Evolutionary conservation across 2,329 filamentous ascomycete genomes (phyloP), one percentile per base, ranked within the genome.

Genomic region (Trichoderma koningiopsis): DNA sequence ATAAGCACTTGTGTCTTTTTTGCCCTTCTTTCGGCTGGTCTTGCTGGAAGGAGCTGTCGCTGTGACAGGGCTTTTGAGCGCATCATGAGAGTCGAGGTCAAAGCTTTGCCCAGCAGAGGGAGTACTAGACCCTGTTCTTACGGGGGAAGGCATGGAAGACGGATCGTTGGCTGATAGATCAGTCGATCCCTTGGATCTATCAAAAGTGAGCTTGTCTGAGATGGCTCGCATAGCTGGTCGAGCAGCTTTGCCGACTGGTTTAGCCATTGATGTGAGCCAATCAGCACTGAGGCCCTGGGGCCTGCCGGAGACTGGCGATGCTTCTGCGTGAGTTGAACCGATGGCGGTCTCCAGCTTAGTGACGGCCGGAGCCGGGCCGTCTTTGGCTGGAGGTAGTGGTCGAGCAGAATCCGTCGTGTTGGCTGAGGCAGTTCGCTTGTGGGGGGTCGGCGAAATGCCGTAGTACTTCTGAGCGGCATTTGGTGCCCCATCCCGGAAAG

Each of bases 1-100:
- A 80, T 98, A 99, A 0, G 96, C 96, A 76, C 94, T 97, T 0
- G 96, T 99, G 69, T 93, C 91, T 78, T 98, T 96, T 83, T 99
- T 99, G 63, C 89, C 88, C 80, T 95, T 94, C 86, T 90, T 86
- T 75, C 85, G 82, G 68, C 80, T 83, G 75, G 82, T 80, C 76
- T 83, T 81, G 77, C 81, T 85, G 31, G 82, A 78, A 3, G 84
- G 79, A 3, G 86, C 85, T 5, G 81, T 79, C 6, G 80, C 77
- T 2, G 84, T 83, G 72, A 83, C 85, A 5, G 85, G 83, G 55
- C 84, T 87, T 77, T 87, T 89, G 59, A 86, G 84, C 0, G 84
- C 82, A 74, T 91, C 91, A 0, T 89, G 87, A 53, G 91, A 93
- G 63, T 95, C 92, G 1, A 94, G 85, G 62, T 96, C 93, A 66